These are phyloP conservation scores for Paspalum vaginatum DNA, from an alignment of 176 grass and related monocot genomes.

Conservation along the genomic window DNA sequence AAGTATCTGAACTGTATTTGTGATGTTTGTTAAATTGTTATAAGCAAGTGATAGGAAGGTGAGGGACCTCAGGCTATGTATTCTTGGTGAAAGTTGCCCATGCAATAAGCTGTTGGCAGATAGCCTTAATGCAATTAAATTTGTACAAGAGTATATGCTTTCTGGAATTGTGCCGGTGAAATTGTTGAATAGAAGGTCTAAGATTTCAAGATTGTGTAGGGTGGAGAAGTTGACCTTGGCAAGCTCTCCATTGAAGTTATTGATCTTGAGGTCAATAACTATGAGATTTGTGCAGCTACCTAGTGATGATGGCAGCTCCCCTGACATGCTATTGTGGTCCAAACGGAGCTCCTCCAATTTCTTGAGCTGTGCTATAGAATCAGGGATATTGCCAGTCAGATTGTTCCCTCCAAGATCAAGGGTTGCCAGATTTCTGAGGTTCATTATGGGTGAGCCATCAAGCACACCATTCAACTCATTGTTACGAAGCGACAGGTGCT, in stretches of 20 bases:
- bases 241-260: slow-evolving; percentile 28
- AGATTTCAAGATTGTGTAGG: background rate
- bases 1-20: slow-evolving; percentile 35
- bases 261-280: slow-evolving; percentile 14
- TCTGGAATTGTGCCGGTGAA: slow-evolving; percentile 36
- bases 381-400: background rate
- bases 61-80: slow-evolving; percentile 30
- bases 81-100: background rate
- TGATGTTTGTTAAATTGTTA: slow-evolving; percentile 40
- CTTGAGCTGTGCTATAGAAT: slow-evolving; percentile 32
- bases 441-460: background rate
- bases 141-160: slow-evolving; percentile 47
- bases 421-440: slow-evolving; percentile 24
- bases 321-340: slow-evolving; percentile 14
- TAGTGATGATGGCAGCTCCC: slow-evolving; percentile 23
- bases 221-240: slow-evolving; percentile 30
- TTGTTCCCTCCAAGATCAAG: slow-evolving; percentile 36
- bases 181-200: slow-evolving; percentile 24
- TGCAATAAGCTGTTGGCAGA: background rate
- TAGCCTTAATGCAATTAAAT: slow-evolving; percentile 23
- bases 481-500: slow-evolving; percentile 26
- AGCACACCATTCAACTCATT: slow-evolving; percentile 26
- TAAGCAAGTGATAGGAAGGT: slow-evolving; percentile 29
- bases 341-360: slow-evolving; percentile 36
- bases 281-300: slow-evolving; percentile 33